A percentile compares a stretch with the other conserved stretches of the same genome.
Evolutionary conservation across 2,329 filamentous ascomycete genomes (phyloP).

Genomic region (Cryphonectria japonica): DNA sequence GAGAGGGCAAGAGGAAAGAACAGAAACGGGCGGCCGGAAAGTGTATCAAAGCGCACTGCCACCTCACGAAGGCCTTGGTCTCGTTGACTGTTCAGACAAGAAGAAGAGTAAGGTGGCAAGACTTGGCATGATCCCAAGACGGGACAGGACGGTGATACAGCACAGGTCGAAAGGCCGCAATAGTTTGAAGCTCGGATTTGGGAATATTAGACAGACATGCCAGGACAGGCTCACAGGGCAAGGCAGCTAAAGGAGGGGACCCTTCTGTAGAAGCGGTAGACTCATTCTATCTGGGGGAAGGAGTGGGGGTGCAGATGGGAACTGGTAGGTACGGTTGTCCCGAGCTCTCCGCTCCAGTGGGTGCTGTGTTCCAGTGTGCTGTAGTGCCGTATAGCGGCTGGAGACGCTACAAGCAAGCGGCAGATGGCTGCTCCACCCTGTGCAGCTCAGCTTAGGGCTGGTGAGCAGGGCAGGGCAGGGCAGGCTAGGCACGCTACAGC

Average conservation of each 20-base stretch:
- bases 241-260: neutral
- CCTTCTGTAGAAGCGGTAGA: neutral
- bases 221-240: neutral
- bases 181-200: neutral
- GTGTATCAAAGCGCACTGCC: neutral
- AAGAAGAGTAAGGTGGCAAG: neutral
- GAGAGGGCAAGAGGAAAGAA: neutral
- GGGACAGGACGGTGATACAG: neutral
- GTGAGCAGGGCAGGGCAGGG: neutral
- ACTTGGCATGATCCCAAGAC: neutral
- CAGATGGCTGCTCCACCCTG: constrained; percentile 2
- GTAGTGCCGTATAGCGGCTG: neutral
- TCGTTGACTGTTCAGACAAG: neutral
- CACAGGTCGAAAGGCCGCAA: neutral
- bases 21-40: neutral
- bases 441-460: neutral
- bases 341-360: constrained; percentile 1
- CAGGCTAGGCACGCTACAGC: neutral
- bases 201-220: neutral
- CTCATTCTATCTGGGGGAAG: neutral
- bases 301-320: neutral
- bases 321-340: neutral
- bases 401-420: neutral
- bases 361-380: neutral
- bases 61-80: neutral